Percentiles rank a stretch among this genome's conserved stretches.
Evolutionary conservation across 1,139 yeast species (phyloP).

Genomic region (Nakaseomyces bracarensis): DNA sequence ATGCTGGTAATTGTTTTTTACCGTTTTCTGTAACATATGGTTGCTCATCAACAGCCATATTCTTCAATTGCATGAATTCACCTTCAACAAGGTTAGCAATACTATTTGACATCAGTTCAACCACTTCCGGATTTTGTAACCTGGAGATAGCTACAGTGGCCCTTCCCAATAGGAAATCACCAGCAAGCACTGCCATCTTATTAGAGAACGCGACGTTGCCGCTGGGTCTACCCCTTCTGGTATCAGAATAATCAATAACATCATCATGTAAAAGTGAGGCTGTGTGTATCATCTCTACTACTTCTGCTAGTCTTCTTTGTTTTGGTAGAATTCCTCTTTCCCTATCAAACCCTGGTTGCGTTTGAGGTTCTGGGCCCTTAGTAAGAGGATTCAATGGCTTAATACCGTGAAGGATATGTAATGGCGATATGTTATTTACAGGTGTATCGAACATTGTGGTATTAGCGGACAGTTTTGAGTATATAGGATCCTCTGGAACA

Average conservation of each 20-base stretch:
- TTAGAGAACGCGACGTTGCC: constrained; percentile 93
- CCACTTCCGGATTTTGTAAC: constrained; percentile 91
- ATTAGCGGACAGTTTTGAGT: constrained; percentile 23
- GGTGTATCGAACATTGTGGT: constrained; percentile 29
- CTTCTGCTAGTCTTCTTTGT: constrained; percentile 91
- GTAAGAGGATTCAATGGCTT: constrained; percentile 85
- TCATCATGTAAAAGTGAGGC: constrained; percentile 96
- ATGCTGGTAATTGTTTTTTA: constrained; percentile 44
- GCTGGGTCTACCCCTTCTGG: constrained; percentile 82
- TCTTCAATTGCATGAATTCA: constrained; percentile 95
- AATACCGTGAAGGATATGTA: constrained; percentile 77
- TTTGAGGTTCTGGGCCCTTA: constrained; percentile 67
- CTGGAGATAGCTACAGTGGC: constrained; percentile 95
- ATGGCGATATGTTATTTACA: constrained; percentile 56
- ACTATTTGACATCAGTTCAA: constrained; percentile 87
- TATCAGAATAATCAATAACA: constrained; percentile 87
- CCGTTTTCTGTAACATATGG: constrained; percentile 40
- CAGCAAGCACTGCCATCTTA: constrained; percentile 96
- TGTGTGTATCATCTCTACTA: constrained; percentile 97
- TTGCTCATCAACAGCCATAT: constrained; percentile 59
- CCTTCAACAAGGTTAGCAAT: constrained; percentile 97
- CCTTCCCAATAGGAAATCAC: constrained; percentile 88
- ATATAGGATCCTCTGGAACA: constrained; percentile 56
- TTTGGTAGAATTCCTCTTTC: constrained; percentile 75
- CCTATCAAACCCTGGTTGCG: constrained; percentile 43